Conservation (phyloP, 768 basidiomycete genomes). For the Cubamyces lactineus region DNA sequence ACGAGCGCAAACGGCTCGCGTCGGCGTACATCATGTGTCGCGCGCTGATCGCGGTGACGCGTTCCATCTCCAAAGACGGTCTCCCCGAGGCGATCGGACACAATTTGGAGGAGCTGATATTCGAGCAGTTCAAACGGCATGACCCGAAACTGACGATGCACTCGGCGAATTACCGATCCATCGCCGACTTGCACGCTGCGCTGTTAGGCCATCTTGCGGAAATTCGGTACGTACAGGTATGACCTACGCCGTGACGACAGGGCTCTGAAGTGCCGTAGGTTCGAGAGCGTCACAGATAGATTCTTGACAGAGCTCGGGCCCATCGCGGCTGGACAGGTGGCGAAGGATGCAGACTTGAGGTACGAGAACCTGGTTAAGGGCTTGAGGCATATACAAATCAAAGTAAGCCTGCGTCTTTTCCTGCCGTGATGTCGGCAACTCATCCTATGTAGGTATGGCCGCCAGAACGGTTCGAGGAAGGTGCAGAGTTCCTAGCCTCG, state of each 20-base stretch:
- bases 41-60: conserved; percentile 77
- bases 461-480: conserved; percentile 90
- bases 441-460: conserved; percentile 76
- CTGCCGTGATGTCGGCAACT: neutral
- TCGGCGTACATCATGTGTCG: conserved; percentile 91
- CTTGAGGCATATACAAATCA: conserved; percentile 80
- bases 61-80: conserved; percentile 72
- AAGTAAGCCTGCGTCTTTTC: conserved; percentile 45
- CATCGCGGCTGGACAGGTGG: conserved; percentile 71
- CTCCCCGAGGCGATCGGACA: conserved; percentile 79
- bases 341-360: conserved; percentile 79
- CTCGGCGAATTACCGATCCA: conserved; percentile 77
- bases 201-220: conserved; percentile 85
- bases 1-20: conserved; percentile 78
- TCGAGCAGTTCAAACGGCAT: conserved; percentile 79
- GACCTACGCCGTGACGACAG: neutral
- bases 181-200: conserved; percentile 81
- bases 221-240: conserved; percentile 58
- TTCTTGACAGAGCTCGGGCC: conserved; percentile 82
- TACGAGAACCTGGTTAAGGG: conserved; percentile 87
- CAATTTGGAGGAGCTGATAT: conserved; percentile 84
- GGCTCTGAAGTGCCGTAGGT: conserved; percentile 47
- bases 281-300: conserved; percentile 90
- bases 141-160: conserved; percentile 66
- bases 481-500: conserved; percentile 86